A percentile compares a stretch with the other conserved stretches of the same genome.
Conservation (phyloP, 176 grass and related monocot genomes). For the Bothriochloa decipiens region DNA sequence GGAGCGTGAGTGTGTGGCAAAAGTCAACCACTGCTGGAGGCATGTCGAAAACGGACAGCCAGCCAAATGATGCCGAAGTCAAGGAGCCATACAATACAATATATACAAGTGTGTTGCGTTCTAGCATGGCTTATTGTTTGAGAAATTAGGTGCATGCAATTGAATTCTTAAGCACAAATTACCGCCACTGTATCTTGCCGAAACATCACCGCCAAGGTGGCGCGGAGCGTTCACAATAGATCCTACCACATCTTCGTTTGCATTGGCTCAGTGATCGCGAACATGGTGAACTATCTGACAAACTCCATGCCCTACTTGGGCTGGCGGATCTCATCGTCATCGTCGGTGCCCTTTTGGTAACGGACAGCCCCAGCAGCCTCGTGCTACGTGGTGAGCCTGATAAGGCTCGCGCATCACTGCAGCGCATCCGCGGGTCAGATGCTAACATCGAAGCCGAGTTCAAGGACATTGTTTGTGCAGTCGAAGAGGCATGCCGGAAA, state of each 20-base stretch:
- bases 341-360: conserved; percentile 37
- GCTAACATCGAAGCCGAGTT: conserved; percentile 38
- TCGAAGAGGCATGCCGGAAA: conserved; percentile 30
- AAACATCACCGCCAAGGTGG: conserved; percentile 55
- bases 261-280: conserved; percentile 44
- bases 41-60: no score
- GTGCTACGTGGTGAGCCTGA: conserved; percentile 34
- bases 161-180: not conserved
- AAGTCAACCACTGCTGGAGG: no score
- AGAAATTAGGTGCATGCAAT: no score
- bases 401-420: conserved; percentile 42
- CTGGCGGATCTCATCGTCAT: conserved; percentile 54
- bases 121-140: no score
- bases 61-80: no score
- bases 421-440: conserved; percentile 28
- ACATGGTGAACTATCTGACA: conserved; percentile 59
- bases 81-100: no score
- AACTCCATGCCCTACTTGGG: conserved; percentile 37
- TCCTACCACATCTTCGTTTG: conserved; percentile 54
- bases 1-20: no score
- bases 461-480: conserved; percentile 49
- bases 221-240: conserved; percentile 58
- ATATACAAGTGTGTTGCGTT: no score
- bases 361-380: conserved; percentile 60
- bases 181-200: conserved; percentile 43